Evolutionary conservation across 2,329 filamentous ascomycete genomes (phyloP), one percentile per base, ranked within the genome.

Genomic region (Alternaria brassicicola): DNA sequence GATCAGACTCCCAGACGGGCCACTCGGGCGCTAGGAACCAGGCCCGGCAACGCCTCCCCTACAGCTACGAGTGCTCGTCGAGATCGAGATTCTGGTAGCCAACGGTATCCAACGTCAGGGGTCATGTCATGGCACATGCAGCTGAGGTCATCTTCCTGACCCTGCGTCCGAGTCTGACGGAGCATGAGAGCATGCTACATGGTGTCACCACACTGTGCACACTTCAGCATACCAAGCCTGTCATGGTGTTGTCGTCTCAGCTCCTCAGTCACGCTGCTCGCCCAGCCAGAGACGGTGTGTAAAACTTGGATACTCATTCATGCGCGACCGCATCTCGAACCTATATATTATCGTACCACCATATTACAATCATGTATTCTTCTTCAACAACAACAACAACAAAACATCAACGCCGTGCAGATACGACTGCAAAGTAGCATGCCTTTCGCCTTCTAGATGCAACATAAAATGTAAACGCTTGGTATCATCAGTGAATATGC

Each of bases 381-480:
- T 55, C 52, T n/a, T n/a, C n/a, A n/a, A n/a, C n/a, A n/a, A n/a
- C n/a, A n/a, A n/a, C n/a, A n/a, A 38, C 25, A 26, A 45, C 39
- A 58, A 67, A 53, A 50, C 55, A 48, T 58, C 47, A 41, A 60
- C 57, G 59, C 62, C 49, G 43, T 66, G 59, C 52, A 62, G 39
- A 59, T 64, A 59, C 60, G 55, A 46, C 59, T 55, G 53, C 52
- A 50, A 50, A 56, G 49, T 61, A 47, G 35, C 55, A 53, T 65
- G 61, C 58, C 65, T 48, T 65, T 61, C 55, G 63, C 57, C 66
- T 61, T 54, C 56, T 62, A 69, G 63, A 69, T 69, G 65, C 67
- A 57, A 55, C 52, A 55, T 50, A 48, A 66, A 61, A 57, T 59
- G 55, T 35, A 58, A 63, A 64, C 62, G 55, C 63, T 61, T 66